Evolutionary conservation across 371 early-diverging fungal genomes (phyloP).

Genomic region (Smittium culicis): DNA sequence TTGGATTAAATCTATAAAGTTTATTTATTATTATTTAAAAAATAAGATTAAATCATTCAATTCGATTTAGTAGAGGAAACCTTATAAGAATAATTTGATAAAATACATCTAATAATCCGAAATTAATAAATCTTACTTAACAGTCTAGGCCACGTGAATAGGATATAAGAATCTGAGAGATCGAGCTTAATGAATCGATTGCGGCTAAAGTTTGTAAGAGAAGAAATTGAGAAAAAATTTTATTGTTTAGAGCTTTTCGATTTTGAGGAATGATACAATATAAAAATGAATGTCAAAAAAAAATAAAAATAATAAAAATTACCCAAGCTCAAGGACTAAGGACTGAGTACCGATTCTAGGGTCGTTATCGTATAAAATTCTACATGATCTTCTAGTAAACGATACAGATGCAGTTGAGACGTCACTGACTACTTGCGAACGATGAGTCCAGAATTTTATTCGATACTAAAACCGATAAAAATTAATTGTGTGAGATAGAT

Average conservation of each 20-base stretch:
- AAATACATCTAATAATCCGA: too few species aligned
- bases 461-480: neutral
- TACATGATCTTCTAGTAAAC: conserved; percentile 6
- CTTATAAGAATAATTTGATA: too few species aligned
- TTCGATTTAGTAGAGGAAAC: too few species aligned
- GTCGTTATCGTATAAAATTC: conserved; percentile 8
- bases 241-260: too few species aligned
- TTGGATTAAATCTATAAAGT: conserved; percentile 2
- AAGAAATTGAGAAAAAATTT: neutral
- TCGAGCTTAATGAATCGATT: conserved; percentile 9
- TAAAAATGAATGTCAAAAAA: neutral
- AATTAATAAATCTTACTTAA: neutral
- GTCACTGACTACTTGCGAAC: conserved; percentile 9
- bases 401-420: neutral
- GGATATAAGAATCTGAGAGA: neutral
- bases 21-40: too few species aligned
- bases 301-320: too few species aligned
- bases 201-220: neutral
- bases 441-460: conserved; percentile 10
- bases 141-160: conserved; percentile 11
- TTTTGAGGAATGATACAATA: too few species aligned
- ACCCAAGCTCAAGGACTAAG: conserved; percentile 6
- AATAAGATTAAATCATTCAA: too few species aligned
- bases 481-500: neutral
- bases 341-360: conserved; percentile 6